Base-by-base conservation (phyloP, 176 grass and related monocot species). In the Aegilops tauschii region DNA sequence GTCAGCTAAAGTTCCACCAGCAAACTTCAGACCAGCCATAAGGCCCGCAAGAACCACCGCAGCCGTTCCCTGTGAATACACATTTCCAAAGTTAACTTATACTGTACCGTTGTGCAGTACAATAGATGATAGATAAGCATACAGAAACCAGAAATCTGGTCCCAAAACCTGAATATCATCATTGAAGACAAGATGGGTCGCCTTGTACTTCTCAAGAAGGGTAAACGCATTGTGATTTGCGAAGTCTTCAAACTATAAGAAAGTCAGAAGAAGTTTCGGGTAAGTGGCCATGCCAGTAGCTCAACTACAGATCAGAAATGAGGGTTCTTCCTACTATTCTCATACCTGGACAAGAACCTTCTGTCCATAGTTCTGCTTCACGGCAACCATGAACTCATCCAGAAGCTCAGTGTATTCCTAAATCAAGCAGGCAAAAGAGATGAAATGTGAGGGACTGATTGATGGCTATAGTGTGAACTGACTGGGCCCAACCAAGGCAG, bases 201-300 rank as follows among this genome's bases (percentile, higher is more conserved):
- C 83, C 73, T 61, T 82, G 85, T 98, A 98, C 76, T 93, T 98
- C 20, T 89, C 74, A n/a, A 98, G 96, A 89, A 95, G 93, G 44
- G 86, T 83, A 89, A 98, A 95, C 37, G 96, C 96, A 82, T 98
- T 95, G 76, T 98, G 91, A 66, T 98, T 98, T 59, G 93, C 96
- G 1, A 95, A 95, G 77, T 98, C 93, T 85, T 98, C 96, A 84
- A 98, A 98, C 96, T 95, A 69, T 39, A 20, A 76, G 76, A 44
- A 44, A 50, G 72, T 20, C 27, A 25, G 25, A 81, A 52, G 37
- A 54, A 75, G 50, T 20, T 65, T 83, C 27, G 59, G 20, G 17
- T 30, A 83, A 69, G 35, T 27, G 23, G 20, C 34, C 44, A 78
- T 18, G 62, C 5, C 30, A 71, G 18, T 4, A 83, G 23, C 6